Base-by-base conservation (phyloP, 108 stramenopile species). In the Cylindrotheca closterium region DNA sequence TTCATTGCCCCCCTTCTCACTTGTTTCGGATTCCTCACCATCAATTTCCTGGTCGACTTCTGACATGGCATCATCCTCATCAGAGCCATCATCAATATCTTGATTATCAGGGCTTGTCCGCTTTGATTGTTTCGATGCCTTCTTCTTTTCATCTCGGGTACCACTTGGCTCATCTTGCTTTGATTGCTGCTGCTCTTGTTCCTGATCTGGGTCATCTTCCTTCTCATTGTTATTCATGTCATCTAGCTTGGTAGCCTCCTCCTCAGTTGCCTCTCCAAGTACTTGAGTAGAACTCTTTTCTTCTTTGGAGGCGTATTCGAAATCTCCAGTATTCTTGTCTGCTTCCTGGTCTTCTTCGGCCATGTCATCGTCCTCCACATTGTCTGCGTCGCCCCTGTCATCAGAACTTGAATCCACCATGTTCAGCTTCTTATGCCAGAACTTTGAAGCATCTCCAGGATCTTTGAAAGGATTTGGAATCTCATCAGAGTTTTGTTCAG, bases 391-490 rank as follows among this genome's bases (percentile, higher is more conserved):
- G 22, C 79, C 77, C 10, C 78, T 60, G 2, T 37, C 55, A 30
- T 65, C 48, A 22, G 45, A 55, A 4, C 56, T 45, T 7, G 65
- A 37, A 3, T 82, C 66, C 26, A 91, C 67, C 2, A 89, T 71
- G 51, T 92, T 80, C 0, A 94, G 78, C 55, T 82, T 81, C 32
- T 80, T 74, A 50, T 90, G 85, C 89, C 93, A 94, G 48, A 84
- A 90, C 62, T 88, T 83, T 53, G 77, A 78, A 15, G 84, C 92
- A 57, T 92, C 92, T 37, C 88, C 92, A 28, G 86, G 89, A 58
- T 75, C 79, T 58, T 91, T 85, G 50, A 96, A 88, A 22, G 96
- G 94, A 65, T 97, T 97, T 0, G 94, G 93, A 42, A 69, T 33
- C 33, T 79, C 70, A n/a, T 71, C 47, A 18, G 25, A 27, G 24